Conservation (phyloP, 1,284 basidiomycete genomes). For the Phellopilus nigrolimitatus region DNA sequence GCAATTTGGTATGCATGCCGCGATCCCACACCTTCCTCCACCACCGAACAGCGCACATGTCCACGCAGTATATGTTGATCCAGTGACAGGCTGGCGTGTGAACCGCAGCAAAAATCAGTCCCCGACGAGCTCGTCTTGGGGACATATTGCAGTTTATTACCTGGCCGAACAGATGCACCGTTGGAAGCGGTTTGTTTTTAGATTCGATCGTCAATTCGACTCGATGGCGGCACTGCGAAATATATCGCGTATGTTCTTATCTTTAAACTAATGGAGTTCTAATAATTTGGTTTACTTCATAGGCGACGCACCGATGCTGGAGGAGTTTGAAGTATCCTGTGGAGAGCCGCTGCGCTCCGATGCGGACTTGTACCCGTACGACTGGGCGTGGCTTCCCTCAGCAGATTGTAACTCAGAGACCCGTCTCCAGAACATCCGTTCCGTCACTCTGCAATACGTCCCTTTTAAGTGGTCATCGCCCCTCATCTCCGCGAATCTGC, state of each 20-base stretch:
- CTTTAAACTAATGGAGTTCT: not conserved
- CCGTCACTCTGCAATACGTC: slow-evolving; percentile 59
- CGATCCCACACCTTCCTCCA: slow-evolving; percentile 19
- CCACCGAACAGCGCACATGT: slow-evolving; percentile 5
- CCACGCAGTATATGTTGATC: not conserved
- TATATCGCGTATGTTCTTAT: slow-evolving; percentile 48
- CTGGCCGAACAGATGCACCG: slow-evolving; percentile 71
- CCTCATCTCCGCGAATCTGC: slow-evolving; percentile 10
- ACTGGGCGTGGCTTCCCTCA: slow-evolving; percentile 70
- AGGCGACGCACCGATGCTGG: slow-evolving; percentile 67
- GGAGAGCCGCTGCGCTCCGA: slow-evolving; percentile 43
- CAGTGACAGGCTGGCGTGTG: slow-evolving; percentile 16
- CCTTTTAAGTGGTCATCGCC: slow-evolving; percentile 69
- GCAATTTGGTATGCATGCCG: slow-evolving; percentile 11
- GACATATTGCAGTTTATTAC: slow-evolving; percentile 71
- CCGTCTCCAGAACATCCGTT: slow-evolving; percentile 41
- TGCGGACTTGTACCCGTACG: slow-evolving; percentile 39
- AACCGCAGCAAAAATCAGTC: slow-evolving; percentile 17
- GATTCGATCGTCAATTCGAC: slow-evolving; percentile 68
- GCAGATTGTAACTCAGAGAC: slow-evolving; percentile 18
- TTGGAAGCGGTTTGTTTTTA: slow-evolving; percentile 73
- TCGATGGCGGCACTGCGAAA: slow-evolving; percentile 65
- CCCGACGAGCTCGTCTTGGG: slow-evolving; percentile 60
- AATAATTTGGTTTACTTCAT: slow-evolving; percentile 11
- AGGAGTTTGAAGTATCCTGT: slow-evolving; percentile 72